phyloP scores from a whole-genome alignment of 2,329 filamentous ascomycete genomes.

The Fusarium sp. region DNA sequence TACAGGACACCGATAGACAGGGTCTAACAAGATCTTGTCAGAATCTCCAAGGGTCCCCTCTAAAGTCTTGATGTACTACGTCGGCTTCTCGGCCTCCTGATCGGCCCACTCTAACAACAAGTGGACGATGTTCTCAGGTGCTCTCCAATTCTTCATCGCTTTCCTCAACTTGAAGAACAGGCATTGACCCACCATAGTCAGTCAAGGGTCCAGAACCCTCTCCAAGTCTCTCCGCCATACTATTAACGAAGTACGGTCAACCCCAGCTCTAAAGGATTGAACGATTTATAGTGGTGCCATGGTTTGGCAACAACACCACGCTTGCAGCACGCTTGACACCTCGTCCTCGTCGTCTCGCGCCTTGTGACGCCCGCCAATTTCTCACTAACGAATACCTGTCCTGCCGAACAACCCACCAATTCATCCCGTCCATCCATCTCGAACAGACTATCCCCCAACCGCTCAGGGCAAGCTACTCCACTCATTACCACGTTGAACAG shows the following conservation, averaged over 20 bases:
- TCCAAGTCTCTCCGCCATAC: conserved; percentile 4
- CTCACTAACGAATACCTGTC: conserved; percentile 21
- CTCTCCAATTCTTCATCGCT: conserved; percentile 7
- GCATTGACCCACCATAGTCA: conserved; percentile 27
- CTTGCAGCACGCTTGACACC: conserved; percentile 26
- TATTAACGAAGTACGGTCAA: background rate
- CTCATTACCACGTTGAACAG: conserved; percentile 18
- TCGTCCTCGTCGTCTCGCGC: conserved; percentile 20
- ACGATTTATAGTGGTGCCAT: conserved; percentile 37
- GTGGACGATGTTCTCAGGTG: background rate
- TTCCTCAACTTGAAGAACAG: conserved; percentile 1
- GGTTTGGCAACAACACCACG: conserved; percentile 39
- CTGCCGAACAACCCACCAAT: conserved; percentile 20
- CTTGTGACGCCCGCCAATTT: conserved; percentile 25
- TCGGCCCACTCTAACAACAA: conserved; percentile 13
- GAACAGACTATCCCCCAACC: conserved; percentile 12
- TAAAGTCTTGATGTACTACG: conserved; percentile 11
- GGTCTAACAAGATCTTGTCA: conserved; percentile 8
- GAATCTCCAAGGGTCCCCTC: conserved; percentile 13
- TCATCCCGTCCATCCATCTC: conserved; percentile 28
- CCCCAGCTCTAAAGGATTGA: conserved; percentile 3
- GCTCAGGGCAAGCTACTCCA: conserved; percentile 17
- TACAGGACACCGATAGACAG: background rate
- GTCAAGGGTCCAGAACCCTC: conserved; percentile 34
- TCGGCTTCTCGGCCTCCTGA: conserved; percentile 13